Conservation (phyloP, 2,329 filamentous ascomycete species). For the Apiospora aurea region DNA sequence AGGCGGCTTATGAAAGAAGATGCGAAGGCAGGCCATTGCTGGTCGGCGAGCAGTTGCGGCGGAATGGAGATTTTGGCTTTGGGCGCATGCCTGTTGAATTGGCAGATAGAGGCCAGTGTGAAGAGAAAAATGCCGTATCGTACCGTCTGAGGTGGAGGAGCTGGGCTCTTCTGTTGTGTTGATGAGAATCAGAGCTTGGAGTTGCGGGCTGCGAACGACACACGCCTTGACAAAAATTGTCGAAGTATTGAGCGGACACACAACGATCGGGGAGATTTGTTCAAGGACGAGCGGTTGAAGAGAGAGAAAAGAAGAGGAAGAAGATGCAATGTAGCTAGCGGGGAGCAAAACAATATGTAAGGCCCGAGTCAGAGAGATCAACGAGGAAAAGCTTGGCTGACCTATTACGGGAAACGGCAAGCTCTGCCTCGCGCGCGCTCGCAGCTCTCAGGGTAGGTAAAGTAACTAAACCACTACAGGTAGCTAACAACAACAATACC, state of each 20-base stretch:
- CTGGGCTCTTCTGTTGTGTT: conserved; percentile 31
- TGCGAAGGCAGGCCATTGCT: neutral
- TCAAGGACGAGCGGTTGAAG: conserved; percentile 45
- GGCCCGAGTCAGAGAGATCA: conserved; percentile 15
- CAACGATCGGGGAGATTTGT: conserved; percentile 28
- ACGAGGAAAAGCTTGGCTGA: conserved; percentile 22
- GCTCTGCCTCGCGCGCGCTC: neutral
- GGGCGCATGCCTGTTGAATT: conserved; percentile 4
- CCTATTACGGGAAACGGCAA: conserved; percentile 11
- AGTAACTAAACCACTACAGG: conserved; percentile 31
- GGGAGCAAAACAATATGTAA: conserved; percentile 35
- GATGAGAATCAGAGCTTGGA: conserved; percentile 28
- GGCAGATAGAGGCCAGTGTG: neutral
- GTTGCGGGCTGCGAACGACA: conserved; percentile 43
- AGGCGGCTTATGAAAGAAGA: neutral
- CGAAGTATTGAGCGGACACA: conserved; percentile 24
- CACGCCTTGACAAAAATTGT: conserved; percentile 41
- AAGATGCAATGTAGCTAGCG: conserved; percentile 29
- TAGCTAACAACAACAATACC: conserved; percentile 33
- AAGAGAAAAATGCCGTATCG: conserved; percentile 11
- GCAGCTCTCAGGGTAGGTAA: neutral
- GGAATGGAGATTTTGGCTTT: neutral
- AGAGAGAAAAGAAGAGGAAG: conserved; percentile 34
- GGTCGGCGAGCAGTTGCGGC: neutral
- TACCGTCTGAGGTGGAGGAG: conserved; percentile 30